Conservation (phyloP, 306 rosid species). For the Cucumis hystrix region DNA sequence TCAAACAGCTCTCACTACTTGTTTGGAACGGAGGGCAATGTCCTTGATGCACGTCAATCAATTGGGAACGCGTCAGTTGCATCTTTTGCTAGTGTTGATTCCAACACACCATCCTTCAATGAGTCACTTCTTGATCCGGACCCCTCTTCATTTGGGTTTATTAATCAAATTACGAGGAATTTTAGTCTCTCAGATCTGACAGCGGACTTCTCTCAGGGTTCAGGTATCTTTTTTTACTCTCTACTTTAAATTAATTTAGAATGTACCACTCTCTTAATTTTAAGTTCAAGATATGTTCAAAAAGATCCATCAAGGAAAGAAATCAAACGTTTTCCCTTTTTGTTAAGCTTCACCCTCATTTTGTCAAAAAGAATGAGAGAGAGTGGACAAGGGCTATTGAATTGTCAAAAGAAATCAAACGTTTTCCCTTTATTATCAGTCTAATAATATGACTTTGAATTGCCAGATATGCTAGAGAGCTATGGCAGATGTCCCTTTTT, state of each 20-base stretch:
- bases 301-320: not conserved
- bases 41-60: constrained; percentile 39
- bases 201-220: constrained; percentile 63
- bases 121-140: constrained; percentile 47
- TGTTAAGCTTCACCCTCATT: not conserved
- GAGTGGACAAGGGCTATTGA: not conserved
- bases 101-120: constrained; percentile 45
- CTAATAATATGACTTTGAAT: not conserved
- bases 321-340: not conserved
- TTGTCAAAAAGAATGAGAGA: not conserved
- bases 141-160: constrained; percentile 47
- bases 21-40: constrained; percentile 50
- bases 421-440: not conserved
- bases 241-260: not conserved
- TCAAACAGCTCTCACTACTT: constrained; percentile 46
- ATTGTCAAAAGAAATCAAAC: too few species aligned
- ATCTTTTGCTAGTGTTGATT: constrained; percentile 36
- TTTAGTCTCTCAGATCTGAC: constrained; percentile 84
- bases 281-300: not conserved
- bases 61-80: constrained; percentile 56
- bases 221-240: constrained; percentile 34
- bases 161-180: constrained; percentile 65
- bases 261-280: not conserved
- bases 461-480: constrained; percentile 72
- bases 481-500: constrained; percentile 65